Evolutionary conservation across 1,139 yeast species (phyloP).

Genomic region (Suhomyces bokatorum): DNA sequence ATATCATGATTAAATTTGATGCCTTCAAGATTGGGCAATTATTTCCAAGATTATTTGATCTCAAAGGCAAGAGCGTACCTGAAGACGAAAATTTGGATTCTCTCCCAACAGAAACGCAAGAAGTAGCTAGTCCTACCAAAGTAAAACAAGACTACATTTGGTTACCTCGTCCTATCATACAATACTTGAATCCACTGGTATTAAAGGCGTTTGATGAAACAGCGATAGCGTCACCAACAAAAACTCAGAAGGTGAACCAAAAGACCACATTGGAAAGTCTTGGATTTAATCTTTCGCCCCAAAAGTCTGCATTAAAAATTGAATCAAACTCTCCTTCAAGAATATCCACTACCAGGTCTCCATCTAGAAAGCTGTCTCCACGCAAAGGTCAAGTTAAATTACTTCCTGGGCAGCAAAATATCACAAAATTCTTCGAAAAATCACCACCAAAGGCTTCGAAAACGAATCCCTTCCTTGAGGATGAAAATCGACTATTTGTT

Average conservation of each 20-base stretch:
- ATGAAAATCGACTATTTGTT: not conserved
- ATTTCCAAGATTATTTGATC: slow-evolving; percentile 7
- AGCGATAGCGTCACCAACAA: slow-evolving; percentile 4
- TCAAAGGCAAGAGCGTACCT: slow-evolving; percentile 1
- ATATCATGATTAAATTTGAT: slow-evolving; percentile 17
- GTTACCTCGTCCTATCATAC: slow-evolving; percentile 17
- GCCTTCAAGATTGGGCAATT: slow-evolving; percentile 2
- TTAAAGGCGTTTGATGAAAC: slow-evolving; percentile 10
- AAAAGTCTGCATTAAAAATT: not conserved
- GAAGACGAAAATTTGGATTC: not conserved
- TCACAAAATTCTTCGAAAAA: slow-evolving; percentile 6
- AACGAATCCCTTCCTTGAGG: slow-evolving; percentile 3
- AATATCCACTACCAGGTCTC: not conserved
- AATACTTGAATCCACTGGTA: slow-evolving; percentile 11
- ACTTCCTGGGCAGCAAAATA: slow-evolving; percentile 10
- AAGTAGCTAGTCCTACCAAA: not conserved
- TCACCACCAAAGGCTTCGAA: not conserved
- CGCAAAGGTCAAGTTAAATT: slow-evolving; percentile 1
- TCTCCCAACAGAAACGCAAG: not conserved
- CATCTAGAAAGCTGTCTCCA: not conserved
- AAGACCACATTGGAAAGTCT: slow-evolving; percentile 15
- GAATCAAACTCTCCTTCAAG: not conserved
- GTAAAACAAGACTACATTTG: slow-evolving; percentile 13
- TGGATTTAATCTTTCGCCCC: slow-evolving; percentile 7
- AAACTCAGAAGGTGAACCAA: slow-evolving; percentile 6